Percentiles rank a stretch among this genome's conserved stretches.
Conservation (phyloP, 176 grass and related monocot genomes). For the Triticum urartu region DNA sequence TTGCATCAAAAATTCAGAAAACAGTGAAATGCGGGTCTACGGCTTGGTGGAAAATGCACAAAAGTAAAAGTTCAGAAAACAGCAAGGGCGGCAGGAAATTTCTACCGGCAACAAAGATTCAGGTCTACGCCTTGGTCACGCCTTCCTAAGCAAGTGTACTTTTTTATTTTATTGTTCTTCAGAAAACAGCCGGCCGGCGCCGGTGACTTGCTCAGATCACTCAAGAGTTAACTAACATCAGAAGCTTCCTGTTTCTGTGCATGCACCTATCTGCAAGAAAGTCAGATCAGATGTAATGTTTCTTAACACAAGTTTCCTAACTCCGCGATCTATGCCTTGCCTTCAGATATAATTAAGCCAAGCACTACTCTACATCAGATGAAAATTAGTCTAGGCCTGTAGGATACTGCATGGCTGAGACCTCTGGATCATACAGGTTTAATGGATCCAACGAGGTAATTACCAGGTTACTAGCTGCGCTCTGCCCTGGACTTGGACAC, state of each 20-base stretch:
- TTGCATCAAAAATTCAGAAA: too few species aligned
- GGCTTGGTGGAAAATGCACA: too few species aligned
- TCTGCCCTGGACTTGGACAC: neutral
- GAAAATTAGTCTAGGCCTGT: neutral
- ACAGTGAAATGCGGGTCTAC: too few species aligned
- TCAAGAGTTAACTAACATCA: neutral
- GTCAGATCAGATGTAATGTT: constrained; percentile 20
- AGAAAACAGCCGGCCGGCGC: neutral
- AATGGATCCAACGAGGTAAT: neutral
- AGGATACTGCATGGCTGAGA: too few species aligned
- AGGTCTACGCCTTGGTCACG: neutral
- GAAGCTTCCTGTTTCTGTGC: neutral
- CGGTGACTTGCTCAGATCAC: neutral
- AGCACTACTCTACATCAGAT: neutral
- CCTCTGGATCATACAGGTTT: neutral
- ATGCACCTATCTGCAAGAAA: neutral
- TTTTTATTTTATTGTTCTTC: neutral
- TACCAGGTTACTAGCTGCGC: neutral
- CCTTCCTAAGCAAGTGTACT: neutral
- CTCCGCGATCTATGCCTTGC: neutral
- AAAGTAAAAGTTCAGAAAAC: too few species aligned
- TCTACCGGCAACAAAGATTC: neutral
- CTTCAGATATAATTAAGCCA: neutral
- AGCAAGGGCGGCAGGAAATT: neutral
- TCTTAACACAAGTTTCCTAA: neutral